Percentiles rank a stretch among this genome's conserved stretches.
Evolutionary conservation across 139 green algal species (phyloP).

Genomic region (Chlorella sp.): DNA sequence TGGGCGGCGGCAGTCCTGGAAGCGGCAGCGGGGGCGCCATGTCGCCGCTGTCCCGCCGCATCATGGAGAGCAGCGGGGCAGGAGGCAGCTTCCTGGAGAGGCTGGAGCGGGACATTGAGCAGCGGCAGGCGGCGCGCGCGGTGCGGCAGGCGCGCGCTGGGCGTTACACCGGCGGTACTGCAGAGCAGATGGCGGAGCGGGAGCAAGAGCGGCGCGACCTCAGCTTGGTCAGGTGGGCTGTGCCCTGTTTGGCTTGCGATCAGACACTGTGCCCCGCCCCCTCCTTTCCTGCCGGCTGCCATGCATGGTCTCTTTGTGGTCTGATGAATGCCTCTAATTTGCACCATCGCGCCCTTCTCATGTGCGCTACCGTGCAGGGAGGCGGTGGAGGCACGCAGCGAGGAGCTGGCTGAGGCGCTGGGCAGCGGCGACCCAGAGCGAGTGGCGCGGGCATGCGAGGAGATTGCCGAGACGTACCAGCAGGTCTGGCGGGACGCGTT

Average conservation of each 20-base stretch:
- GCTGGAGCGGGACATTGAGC: slow-evolving; percentile 55
- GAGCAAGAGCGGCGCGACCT: slow-evolving; percentile 42
- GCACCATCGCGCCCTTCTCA: no score
- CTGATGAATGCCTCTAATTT: no score
- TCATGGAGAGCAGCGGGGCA: slow-evolving; percentile 40
- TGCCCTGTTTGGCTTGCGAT: no score
- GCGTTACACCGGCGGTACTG: background rate
- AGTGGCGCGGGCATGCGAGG: slow-evolving; percentile 16
- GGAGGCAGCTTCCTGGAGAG: slow-evolving; percentile 58
- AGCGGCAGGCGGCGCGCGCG: slow-evolving; percentile 36
- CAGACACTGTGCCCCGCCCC: no score
- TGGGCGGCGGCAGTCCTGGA: slow-evolving; percentile 9
- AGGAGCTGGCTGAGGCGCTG: slow-evolving; percentile 1
- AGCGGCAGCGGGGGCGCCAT: background rate
- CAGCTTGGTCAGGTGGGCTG: slow-evolving; percentile 9
- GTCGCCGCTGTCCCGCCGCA: slow-evolving; percentile 14
- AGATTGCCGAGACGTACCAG: slow-evolving; percentile 26
- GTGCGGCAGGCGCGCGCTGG: slow-evolving; percentile 15
- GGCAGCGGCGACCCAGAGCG: background rate
- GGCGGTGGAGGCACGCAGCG: slow-evolving; percentile 1
- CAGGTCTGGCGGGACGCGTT: no score
- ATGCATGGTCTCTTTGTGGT: no score
- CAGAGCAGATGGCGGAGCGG: slow-evolving; percentile 32
- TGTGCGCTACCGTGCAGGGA: background rate
- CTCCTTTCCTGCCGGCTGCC: no score